Conservation (phyloP, 345 rosid species). For the Anastatica hierochuntica region DNA sequence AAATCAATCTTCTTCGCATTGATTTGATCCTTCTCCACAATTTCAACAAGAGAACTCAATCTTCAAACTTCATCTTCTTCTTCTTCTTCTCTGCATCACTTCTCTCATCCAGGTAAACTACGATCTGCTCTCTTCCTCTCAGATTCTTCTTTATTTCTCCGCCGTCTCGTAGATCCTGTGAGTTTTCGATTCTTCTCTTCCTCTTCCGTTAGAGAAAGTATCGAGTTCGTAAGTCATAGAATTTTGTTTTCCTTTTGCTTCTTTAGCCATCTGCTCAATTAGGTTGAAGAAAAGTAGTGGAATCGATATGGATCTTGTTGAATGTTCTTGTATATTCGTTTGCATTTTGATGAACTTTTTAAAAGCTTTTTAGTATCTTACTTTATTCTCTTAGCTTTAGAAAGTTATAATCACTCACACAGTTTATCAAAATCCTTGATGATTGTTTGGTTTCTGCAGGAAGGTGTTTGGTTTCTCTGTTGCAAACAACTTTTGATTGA, state of each 20-base stretch:
- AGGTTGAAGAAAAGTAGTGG: no score
- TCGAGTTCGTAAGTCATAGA: no score
- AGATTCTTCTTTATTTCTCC: neutral
- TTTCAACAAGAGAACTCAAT: neutral
- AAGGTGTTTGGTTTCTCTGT: slow-evolving; percentile 8
- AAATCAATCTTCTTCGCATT: slow-evolving; percentile 3
- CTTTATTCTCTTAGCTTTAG: slow-evolving; percentile 11
- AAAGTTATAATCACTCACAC: slow-evolving; percentile 20
- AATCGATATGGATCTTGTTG: neutral
- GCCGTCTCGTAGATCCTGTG: neutral
- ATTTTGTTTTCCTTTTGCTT: no score
- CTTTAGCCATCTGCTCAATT: no score
- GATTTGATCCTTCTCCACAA: slow-evolving; percentile 6
- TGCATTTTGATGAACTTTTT: neutral
- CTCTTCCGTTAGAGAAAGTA: neutral
- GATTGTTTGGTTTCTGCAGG: slow-evolving; percentile 23
- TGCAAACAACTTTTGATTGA: slow-evolving; percentile 7
- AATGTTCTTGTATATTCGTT: neutral
- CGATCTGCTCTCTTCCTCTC: slow-evolving; percentile 13
- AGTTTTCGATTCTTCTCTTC: neutral
- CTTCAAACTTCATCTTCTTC: neutral
- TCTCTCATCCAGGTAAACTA: neutral
- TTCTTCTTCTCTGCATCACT: neutral
- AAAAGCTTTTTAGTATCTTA: neutral
- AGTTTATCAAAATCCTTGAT: neutral